phyloP scores from a whole-genome alignment of 2,329 filamentous ascomycete species.

The Esteya vermicola region DNA sequence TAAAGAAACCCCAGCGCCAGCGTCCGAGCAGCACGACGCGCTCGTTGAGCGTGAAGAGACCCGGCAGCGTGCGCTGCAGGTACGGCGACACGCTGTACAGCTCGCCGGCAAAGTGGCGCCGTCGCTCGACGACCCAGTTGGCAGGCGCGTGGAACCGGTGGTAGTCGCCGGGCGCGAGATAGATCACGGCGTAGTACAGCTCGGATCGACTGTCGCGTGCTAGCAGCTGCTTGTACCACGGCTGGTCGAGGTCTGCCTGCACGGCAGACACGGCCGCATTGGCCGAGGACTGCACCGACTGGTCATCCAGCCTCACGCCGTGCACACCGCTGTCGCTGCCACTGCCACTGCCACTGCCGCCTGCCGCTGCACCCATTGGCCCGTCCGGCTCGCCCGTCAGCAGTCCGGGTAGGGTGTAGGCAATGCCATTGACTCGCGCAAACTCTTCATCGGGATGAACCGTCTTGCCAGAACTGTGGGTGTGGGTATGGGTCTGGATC shows the following conservation, averaged over 20 bases:
- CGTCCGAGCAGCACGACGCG: constrained; percentile 83
- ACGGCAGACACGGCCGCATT: constrained; percentile 66
- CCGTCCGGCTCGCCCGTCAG: constrained; percentile 51
- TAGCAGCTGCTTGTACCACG: constrained; percentile 57
- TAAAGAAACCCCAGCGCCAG: constrained; percentile 97
- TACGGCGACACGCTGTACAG: constrained; percentile 92
- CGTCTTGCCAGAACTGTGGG: constrained; percentile 37
- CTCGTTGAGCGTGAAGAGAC: constrained; percentile 93
- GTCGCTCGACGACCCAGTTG: constrained; percentile 85
- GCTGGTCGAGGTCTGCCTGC: constrained; percentile 63
- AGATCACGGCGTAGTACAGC: constrained; percentile 89
- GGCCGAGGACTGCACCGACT: constrained; percentile 52
- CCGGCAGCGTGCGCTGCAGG: constrained; percentile 79
- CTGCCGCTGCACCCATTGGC: too few relatives aligned
- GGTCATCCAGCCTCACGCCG: constrained; percentile 48
- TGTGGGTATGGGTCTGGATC: not conserved
- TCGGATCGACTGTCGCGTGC: constrained; percentile 46
- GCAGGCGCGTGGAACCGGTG: constrained; percentile 95
- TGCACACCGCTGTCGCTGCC: too few relatives aligned
- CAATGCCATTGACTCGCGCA: constrained; percentile 82
- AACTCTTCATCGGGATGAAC: constrained; percentile 78
- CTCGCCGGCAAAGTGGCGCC: constrained; percentile 95
- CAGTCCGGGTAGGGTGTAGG: constrained; percentile 79
- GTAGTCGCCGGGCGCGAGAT: constrained; percentile 94
- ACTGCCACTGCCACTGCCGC: too few relatives aligned